Conservation (phyloP, 495 filamentous ascomycete species). For the Aspergillus bridgeri region DNA sequence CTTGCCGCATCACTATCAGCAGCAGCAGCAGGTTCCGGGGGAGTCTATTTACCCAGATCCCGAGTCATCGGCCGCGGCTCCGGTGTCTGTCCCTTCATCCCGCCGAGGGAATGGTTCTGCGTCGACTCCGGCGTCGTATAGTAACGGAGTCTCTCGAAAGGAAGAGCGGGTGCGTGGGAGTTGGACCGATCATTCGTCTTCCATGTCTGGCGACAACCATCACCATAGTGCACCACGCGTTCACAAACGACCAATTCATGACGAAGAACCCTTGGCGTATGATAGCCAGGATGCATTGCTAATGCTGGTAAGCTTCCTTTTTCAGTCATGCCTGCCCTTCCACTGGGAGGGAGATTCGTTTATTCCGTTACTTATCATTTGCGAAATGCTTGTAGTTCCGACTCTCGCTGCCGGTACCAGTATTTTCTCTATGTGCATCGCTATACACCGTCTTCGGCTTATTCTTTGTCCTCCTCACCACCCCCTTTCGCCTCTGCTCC, state of each 20-base stretch:
- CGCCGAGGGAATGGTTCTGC: constrained; percentile 22
- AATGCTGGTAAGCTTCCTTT: constrained; percentile 32
- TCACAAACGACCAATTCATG: constrained; percentile 28
- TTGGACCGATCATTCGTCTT: constrained; percentile 41
- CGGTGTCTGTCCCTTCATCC: constrained; percentile 20
- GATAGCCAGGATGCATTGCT: constrained; percentile 36
- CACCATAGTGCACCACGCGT: constrained; percentile 24
- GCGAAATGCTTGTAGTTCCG: constrained; percentile 37
- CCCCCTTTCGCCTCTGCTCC: constrained; percentile 43
- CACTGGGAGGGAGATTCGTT: no score
- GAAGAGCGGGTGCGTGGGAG: constrained; percentile 34
- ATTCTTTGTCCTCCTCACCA: constrained; percentile 39
- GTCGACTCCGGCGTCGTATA: constrained; percentile 26
- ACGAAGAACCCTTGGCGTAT: constrained; percentile 24
- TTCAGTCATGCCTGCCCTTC: background rate
- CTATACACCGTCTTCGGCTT: constrained; percentile 45
- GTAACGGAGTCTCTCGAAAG: constrained; percentile 29
- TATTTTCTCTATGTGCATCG: constrained; percentile 40
- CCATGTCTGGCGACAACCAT: constrained; percentile 36
- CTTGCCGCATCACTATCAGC: constrained; percentile 11
- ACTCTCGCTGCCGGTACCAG: constrained; percentile 44
- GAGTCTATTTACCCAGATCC: constrained; percentile 13
- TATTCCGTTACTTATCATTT: constrained; percentile 15
- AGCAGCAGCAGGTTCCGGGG: constrained; percentile 6
- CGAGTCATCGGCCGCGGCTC: constrained; percentile 9